A percentile compares a stretch with the other conserved stretches of the same genome.
Conservation (phyloP, 202 grass and related monocot genomes). For the Saccharum hybrid region DNA sequence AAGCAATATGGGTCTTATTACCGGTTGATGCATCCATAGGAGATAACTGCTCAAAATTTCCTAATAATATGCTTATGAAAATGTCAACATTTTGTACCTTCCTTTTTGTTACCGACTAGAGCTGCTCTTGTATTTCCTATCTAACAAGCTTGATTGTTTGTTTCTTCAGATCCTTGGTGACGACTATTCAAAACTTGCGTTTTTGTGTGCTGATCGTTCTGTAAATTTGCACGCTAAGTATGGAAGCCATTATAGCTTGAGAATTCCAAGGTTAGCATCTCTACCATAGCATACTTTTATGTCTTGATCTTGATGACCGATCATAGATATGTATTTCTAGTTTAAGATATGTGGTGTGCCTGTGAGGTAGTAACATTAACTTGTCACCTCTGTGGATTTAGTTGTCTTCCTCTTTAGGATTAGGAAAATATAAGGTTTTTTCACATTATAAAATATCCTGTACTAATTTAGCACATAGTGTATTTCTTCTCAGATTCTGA, state of each 20-base stretch:
- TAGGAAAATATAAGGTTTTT: neutral
- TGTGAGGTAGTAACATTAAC: neutral
- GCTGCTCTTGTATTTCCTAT: conserved; percentile 30
- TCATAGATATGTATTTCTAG: conserved; percentile 14
- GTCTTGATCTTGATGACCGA: neutral
- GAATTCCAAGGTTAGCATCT: conserved; percentile 85
- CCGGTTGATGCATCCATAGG: neutral
- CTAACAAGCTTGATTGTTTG: conserved; percentile 34
- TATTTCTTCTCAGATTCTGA: conserved; percentile 20
- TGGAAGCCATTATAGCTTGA: conserved; percentile 88
- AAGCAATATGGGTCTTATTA: neutral
- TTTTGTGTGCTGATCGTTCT: conserved; percentile 93
- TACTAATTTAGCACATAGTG: conserved; percentile 1
- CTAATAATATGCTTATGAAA: neutral
- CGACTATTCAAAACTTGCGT: conserved; percentile 90
- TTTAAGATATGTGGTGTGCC: conserved; percentile 8
- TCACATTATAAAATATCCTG: neutral
- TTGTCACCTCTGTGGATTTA: neutral
- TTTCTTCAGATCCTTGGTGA: conserved; percentile 72
- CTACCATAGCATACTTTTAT: conserved; percentile 4
- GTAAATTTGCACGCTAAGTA: conserved; percentile 93
- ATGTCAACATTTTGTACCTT: neutral
- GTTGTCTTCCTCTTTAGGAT: neutral
- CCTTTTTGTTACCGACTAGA: conserved; percentile 1
- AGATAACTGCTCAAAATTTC: neutral